These are phyloP conservation scores for Nemania abortiva DNA, from an alignment of 2,329 filamentous ascomycete species.

Conservation along the genomic window DNA sequence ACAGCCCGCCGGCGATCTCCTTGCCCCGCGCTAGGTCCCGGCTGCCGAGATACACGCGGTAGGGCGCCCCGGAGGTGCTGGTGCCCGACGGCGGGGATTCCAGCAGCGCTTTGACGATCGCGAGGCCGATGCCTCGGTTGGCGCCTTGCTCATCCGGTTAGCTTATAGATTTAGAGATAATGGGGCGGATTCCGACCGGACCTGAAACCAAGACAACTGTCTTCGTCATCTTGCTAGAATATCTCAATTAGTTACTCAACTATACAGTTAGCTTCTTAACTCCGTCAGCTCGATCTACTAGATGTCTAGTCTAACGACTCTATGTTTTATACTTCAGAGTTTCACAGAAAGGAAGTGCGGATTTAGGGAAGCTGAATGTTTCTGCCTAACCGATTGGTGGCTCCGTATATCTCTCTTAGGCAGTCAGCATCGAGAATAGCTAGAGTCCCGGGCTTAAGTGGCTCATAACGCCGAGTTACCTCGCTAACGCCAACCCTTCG, in stretches of 20 bases:
- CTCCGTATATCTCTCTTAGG: not conserved
- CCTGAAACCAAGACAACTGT: constrained; percentile 42
- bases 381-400: not conserved
- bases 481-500: not conserved
- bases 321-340: constrained; percentile 1
- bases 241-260: not conserved
- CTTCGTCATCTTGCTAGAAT: constrained; percentile 28
- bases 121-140: constrained; percentile 43
- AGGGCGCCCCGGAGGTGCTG: constrained; percentile 29
- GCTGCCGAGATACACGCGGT: constrained; percentile 42
- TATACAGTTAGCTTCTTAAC: not conserved
- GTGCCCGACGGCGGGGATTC: constrained; percentile 15
- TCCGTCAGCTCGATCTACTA: not conserved
- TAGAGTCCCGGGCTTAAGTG: constrained; percentile 14
- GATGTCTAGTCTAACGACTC: not conserved
- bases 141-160: constrained; percentile 31
- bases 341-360: not conserved
- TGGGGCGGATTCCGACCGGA: not conserved
- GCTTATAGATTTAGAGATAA: not conserved
- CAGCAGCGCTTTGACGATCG: constrained; percentile 40
- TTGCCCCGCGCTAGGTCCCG: constrained; percentile 37
- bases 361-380: not conserved
- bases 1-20: constrained; percentile 11
- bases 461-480: constrained; percentile 10
- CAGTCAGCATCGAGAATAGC: not conserved